Base-by-base conservation (phyloP, 192 early-diverging fungal genomes). In the Geranomyces variabilis region DNA sequence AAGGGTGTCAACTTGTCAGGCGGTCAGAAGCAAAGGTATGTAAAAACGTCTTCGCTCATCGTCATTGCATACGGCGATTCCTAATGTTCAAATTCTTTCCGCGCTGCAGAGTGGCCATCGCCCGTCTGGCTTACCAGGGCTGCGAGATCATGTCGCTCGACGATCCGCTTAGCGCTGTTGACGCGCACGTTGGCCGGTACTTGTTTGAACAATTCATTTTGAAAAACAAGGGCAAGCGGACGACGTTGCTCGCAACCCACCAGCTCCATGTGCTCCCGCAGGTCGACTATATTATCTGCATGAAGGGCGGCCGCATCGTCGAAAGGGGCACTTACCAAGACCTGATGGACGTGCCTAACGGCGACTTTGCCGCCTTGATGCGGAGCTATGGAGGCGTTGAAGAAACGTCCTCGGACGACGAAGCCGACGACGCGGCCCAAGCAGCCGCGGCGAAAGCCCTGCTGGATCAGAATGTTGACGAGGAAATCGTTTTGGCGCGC, bases 121-220 rank as follows among this genome's bases (percentile, higher is more conserved):
- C 94, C 0, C 84, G 96, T 7, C 80, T 90, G 0, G 79, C 93
- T 0, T 95, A 97, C 78, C 81, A 75, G 14, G 81, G 89, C 63
- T 80, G 89, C 9, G 93, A 94, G 36, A 90, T 95, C 59, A 84
- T 91, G 9, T 75, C 96, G 0, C 68, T 96, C 1, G 94, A 96
- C 65, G 95, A 96, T 58, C 93, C 93, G 12, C 78, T 98, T 48
- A 88, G 87, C 63, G 94, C 93, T 15, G 93, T 97, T n/a, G 75
- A 80, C 49, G 78, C 83, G 0, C 84, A 86, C 61, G 87, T 89
- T 60, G 86, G 88, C 60, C 61, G 61, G 31, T 86, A 91, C 70
- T 83, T 94, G 21, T 90, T 97, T 84, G 81, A 93, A 59, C 73
- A 84, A 19, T 93, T 89, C 62, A 90, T 94, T 71, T 45, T 70